Evolutionary conservation across 805 yeast species (phyloP).

Genomic region (Yarrowia sp.): DNA sequence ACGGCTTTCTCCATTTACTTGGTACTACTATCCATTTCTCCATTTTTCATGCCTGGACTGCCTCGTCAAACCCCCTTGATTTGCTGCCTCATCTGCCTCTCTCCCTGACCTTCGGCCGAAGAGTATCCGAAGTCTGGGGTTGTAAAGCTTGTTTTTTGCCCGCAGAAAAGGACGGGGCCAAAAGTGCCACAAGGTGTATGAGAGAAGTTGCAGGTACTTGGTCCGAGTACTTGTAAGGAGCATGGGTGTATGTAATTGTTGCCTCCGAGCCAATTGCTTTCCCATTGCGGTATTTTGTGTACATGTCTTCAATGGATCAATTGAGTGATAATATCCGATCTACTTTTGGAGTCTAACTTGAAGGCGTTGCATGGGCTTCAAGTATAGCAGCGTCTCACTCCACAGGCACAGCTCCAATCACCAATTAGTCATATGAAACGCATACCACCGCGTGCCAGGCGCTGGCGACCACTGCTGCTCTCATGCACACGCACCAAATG

Average conservation of each 20-base stretch:
- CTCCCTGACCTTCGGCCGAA: background rate
- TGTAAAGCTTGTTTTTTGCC: background rate
- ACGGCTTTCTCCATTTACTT: background rate
- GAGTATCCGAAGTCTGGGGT: slow-evolving; percentile 25
- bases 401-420: no score
- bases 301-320: no score
- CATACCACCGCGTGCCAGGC: background rate
- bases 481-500: background rate
- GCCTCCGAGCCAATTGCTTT: no score
- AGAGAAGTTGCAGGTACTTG: no score
- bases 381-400: background rate
- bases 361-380: background rate
- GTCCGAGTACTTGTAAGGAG: no score
- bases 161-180: background rate
- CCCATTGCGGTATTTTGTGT: no score
- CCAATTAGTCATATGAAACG: background rate
- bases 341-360: background rate
- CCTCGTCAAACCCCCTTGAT: background rate
- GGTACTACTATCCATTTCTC: no score
- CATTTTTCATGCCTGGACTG: no score
- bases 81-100: background rate
- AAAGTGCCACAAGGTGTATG: background rate
- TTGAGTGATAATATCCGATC: no score
- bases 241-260: no score
- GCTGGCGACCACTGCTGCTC: background rate